These are phyloP conservation scores for Saposhnikovia divaricata DNA, from an alignment of 129 eudicot genomes.

Conservation along the genomic window DNA sequence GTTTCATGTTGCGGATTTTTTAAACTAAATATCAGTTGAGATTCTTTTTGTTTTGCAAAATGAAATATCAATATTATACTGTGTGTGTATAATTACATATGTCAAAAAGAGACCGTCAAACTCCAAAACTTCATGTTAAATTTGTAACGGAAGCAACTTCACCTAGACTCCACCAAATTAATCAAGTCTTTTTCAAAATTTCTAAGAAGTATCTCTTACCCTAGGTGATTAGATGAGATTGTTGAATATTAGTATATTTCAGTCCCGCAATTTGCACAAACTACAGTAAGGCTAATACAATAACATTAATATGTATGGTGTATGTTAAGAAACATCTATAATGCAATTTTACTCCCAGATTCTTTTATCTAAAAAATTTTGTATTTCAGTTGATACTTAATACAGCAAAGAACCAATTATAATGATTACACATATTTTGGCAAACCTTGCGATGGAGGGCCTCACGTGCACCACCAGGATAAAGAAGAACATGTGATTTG, in stretches of 20 bases:
- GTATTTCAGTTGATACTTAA: not conserved
- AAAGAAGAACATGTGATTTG: constrained; percentile 70
- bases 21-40: not conserved
- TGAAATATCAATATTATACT: not conserved
- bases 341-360: not conserved
- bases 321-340: not conserved
- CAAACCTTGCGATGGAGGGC: constrained; percentile 86
- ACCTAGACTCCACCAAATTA: not conserved
- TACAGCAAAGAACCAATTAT: not conserved
- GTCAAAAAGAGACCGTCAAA: not conserved
- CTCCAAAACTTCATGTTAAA: not conserved
- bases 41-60: not conserved
- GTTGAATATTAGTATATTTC: not conserved
- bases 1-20: not conserved
- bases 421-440: not conserved
- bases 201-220: not conserved
- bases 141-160: not conserved
- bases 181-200: not conserved
- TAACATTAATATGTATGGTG: not conserved
- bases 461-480: constrained; percentile 99
- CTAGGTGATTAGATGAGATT: not conserved
- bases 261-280: not conserved
- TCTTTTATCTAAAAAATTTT: not conserved
- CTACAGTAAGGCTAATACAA: not conserved
- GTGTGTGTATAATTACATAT: not conserved